phyloP scores from a whole-genome alignment of 2,329 filamentous ascomycete genomes.

The Epichloe uncinata region DNA sequence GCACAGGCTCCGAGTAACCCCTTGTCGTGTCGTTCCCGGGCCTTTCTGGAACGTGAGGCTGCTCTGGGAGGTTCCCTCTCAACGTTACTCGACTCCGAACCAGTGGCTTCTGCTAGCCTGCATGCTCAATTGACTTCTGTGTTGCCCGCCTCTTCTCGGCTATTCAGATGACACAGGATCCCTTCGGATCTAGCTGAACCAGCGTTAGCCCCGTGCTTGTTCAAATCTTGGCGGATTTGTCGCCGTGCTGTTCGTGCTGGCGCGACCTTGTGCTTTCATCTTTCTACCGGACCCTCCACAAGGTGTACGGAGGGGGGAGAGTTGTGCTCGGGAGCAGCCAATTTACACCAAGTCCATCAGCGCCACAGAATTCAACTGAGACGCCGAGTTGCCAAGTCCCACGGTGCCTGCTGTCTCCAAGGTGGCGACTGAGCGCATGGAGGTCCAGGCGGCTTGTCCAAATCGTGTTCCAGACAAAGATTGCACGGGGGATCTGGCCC shows the following conservation, averaged over 20 bases:
- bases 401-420: neutral
- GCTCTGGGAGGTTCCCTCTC: neutral
- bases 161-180: neutral
- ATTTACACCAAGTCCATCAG: neutral
- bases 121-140: neutral
- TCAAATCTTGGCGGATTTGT: neutral
- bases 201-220: neutral
- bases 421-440: neutral
- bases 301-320: too few relatives aligned
- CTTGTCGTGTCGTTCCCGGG: neutral
- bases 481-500: neutral
- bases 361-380: slow-evolving; percentile 1
- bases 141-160: neutral
- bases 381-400: neutral
- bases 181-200: neutral
- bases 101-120: neutral
- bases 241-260: neutral
- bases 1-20: neutral
- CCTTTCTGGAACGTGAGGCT: neutral
- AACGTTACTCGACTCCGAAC: neutral
- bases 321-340: neutral
- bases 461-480: neutral
- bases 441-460: neutral
- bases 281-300: too few relatives aligned
- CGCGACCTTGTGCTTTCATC: neutral